phyloP scores from a whole-genome alignment of 768 basidiomycete species.

The Pholiota microspora region DNA sequence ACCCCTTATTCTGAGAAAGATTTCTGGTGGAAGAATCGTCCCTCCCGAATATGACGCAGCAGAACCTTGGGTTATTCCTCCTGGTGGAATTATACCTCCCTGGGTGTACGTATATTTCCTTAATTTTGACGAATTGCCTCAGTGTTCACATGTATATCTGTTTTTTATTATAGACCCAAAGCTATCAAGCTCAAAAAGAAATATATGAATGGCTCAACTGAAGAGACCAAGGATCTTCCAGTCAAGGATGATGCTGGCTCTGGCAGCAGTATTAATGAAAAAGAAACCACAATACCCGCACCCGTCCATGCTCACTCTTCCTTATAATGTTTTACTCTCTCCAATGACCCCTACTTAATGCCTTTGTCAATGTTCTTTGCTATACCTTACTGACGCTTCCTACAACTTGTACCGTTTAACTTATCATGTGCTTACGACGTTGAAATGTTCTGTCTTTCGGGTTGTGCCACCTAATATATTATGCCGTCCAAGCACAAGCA shows the following conservation, averaged over 20 bases:
- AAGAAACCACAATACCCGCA: not conserved
- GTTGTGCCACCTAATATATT: too few relatives aligned
- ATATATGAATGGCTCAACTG: not conserved
- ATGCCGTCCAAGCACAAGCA: too few relatives aligned
- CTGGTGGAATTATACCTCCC: constrained; percentile 62
- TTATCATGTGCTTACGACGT: too few relatives aligned
- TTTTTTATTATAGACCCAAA: not conserved
- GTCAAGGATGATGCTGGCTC: not conserved
- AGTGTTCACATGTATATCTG: too few relatives aligned
- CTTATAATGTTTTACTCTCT: too few relatives aligned
- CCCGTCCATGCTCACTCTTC: not conserved
- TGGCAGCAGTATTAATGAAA: constrained; percentile 5
- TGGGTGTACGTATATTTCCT: constrained; percentile 55
- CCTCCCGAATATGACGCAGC: constrained; percentile 64
- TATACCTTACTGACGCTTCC: too few relatives aligned
- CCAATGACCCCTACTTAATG: too few relatives aligned
- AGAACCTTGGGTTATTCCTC: constrained; percentile 72
- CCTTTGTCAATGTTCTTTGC: too few relatives aligned
- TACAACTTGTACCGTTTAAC: too few relatives aligned
- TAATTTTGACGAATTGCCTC: not conserved
- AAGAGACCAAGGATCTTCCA: not conserved
- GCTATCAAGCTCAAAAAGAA: constrained; percentile 6
- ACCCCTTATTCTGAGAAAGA: constrained; percentile 53
- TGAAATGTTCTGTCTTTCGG: too few relatives aligned
- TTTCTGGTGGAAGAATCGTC: constrained; percentile 54